Percentiles rank a stretch among this genome's conserved stretches.
Conservation (phyloP, 2,329 filamentous ascomycete genomes). For the Teratosphaeria destructans region DNA sequence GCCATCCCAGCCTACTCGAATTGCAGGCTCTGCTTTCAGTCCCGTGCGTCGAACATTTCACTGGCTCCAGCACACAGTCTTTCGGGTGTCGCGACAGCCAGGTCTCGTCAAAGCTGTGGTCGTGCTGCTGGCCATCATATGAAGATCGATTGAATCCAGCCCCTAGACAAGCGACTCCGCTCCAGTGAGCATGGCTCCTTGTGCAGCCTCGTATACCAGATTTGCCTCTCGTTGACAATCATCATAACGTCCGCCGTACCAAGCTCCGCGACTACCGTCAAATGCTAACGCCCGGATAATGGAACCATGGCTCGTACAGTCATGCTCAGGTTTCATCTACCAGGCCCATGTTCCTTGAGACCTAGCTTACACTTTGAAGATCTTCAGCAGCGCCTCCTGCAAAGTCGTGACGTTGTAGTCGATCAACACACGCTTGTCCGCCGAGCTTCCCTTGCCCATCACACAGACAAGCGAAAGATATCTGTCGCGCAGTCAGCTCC, state of each 20-base stretch:
- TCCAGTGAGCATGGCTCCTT: neutral
- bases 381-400: constrained; percentile 66
- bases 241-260: neutral
- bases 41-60: neutral
- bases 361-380: constrained; percentile 41
- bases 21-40: neutral
- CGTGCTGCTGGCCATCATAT: neutral
- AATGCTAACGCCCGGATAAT: neutral
- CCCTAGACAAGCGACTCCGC: neutral
- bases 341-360: neutral
- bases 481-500: constrained; percentile 28
- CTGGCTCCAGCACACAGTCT: neutral
- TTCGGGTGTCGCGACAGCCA: neutral
- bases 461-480: constrained; percentile 76
- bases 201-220: neutral
- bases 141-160: neutral
- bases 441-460: constrained; percentile 71
- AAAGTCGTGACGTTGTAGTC: constrained; percentile 81
- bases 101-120: neutral
- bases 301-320: no score
- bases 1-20: neutral
- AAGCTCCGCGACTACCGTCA: neutral
- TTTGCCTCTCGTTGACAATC: neutral
- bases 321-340: neutral
- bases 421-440: constrained; percentile 73